phyloP scores from a whole-genome alignment of 2,329 filamentous ascomycete species.

The Fusarium scirpi region DNA sequence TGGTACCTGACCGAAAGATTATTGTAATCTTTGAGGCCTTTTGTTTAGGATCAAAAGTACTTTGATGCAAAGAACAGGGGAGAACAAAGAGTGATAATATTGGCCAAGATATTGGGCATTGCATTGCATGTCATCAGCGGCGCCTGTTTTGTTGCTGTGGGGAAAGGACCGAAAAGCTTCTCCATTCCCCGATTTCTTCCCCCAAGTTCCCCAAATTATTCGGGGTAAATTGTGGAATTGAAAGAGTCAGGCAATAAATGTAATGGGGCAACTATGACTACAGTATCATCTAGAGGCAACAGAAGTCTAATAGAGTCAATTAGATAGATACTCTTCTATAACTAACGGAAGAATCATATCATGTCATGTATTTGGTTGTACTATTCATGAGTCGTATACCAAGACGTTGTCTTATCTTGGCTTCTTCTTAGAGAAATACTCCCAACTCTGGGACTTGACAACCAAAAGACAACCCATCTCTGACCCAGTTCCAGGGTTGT shows the following conservation, averaged over 20 bases:
- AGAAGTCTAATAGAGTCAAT: not conserved
- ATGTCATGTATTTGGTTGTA: not conserved
- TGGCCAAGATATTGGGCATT: not conserved
- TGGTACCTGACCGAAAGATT: not conserved
- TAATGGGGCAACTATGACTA: not conserved
- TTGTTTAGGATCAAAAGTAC: not conserved
- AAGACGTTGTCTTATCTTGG: not conserved
- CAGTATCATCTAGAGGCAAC: not conserved
- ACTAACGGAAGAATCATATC: not conserved
- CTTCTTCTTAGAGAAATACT: not conserved
- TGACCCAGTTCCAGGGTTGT: not conserved
- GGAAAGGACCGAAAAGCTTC: constrained; percentile 44
- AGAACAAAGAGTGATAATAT: not conserved
- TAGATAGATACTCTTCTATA: not conserved
- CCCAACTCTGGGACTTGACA: not conserved
- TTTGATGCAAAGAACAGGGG: not conserved
- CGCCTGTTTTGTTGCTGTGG: constrained; percentile 36
- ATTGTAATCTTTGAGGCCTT: not conserved
- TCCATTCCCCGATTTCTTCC: constrained; percentile 29
- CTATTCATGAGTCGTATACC: not conserved
- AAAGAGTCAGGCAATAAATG: not conserved
- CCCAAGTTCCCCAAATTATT: constrained; percentile 33
- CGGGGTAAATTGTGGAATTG: constrained; percentile 28
- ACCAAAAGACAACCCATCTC: not conserved
- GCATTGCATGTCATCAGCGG: constrained; percentile 27